phyloP scores from a whole-genome alignment of 768 basidiomycete genomes.

The Pluteus cervinus region DNA sequence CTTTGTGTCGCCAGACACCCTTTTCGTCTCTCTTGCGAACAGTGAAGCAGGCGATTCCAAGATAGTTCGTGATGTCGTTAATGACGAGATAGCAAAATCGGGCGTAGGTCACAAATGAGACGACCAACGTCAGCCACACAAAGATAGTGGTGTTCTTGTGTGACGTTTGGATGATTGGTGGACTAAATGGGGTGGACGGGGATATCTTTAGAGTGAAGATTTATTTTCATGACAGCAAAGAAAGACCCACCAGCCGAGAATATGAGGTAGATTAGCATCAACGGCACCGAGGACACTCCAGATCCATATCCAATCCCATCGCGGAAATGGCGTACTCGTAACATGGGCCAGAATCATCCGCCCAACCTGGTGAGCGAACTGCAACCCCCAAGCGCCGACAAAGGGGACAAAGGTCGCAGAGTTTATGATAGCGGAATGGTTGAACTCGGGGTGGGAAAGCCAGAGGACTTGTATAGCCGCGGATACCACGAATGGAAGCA shows the following conservation, averaged over 20 bases:
- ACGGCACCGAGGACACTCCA: constrained; percentile 72
- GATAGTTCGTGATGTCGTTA: constrained; percentile 79
- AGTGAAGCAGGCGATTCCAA: constrained; percentile 94
- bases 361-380: constrained; percentile 87
- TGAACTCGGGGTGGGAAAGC: constrained; percentile 63
- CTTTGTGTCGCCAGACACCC: constrained; percentile 52
- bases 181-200: constrained; percentile 21
- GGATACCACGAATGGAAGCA: constrained; percentile 76
- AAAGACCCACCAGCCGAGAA: constrained; percentile 57
- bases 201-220: constrained; percentile 6
- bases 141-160: constrained; percentile 58
- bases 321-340: constrained; percentile 76
- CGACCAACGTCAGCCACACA: constrained; percentile 60
- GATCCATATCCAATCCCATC: constrained; percentile 84
- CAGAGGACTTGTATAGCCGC: constrained; percentile 72
- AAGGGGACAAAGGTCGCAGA: constrained; percentile 82
- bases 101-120: constrained; percentile 67
- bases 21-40: constrained; percentile 77
- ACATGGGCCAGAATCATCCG: constrained; percentile 92
- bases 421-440: constrained; percentile 63
- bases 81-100: constrained; percentile 83
- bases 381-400: constrained; percentile 88
- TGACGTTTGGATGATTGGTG: constrained; percentile 72
- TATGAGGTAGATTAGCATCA: constrained; percentile 73
- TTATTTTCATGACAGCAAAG: no score